These are phyloP conservation scores for Paracoccidioides brasiliensis DNA, from an alignment of 2,329 filamentous ascomycete genomes.

Conservation along the genomic window DNA sequence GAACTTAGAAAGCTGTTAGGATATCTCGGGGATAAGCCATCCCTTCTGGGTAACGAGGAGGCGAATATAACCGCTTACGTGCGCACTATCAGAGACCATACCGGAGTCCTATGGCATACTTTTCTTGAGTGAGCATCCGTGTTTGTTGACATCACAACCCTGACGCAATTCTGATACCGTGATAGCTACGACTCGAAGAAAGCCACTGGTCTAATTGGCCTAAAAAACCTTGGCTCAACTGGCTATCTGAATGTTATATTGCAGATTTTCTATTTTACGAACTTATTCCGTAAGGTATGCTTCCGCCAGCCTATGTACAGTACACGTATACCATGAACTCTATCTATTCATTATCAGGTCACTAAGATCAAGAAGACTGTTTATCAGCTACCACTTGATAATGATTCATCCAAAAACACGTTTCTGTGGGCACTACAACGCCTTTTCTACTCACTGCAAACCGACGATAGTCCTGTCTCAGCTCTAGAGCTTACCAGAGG, in stretches of 20 bases:
- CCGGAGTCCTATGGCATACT: conserved; percentile 20
- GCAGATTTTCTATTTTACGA: conserved; percentile 58
- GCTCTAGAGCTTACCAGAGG: conserved; percentile 3
- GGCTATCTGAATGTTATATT: conserved; percentile 66
- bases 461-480: background rate
- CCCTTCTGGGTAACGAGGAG: conserved; percentile 17
- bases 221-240: conserved; percentile 83
- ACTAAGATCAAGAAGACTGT: background rate
- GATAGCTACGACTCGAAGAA: conserved; percentile 77
- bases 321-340: background rate
- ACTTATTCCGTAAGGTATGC: conserved; percentile 17
- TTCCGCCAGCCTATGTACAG: background rate
- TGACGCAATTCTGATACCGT: conserved; percentile 7
- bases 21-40: background rate
- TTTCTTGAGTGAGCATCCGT: background rate
- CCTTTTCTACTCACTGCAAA: conserved; percentile 6
- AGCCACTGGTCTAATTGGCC: conserved; percentile 77
- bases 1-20: conserved; percentile 4
- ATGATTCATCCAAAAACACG: background rate
- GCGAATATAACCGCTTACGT: conserved; percentile 19
- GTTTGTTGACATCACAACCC: background rate
- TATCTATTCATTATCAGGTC: background rate
- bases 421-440: conserved; percentile 6
- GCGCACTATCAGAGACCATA: conserved; percentile 19
- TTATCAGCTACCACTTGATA: conserved; percentile 3